Evolutionary conservation across 2,329 filamentous ascomycete species (phyloP).

Genomic region (Penicillium sumatraense): DNA sequence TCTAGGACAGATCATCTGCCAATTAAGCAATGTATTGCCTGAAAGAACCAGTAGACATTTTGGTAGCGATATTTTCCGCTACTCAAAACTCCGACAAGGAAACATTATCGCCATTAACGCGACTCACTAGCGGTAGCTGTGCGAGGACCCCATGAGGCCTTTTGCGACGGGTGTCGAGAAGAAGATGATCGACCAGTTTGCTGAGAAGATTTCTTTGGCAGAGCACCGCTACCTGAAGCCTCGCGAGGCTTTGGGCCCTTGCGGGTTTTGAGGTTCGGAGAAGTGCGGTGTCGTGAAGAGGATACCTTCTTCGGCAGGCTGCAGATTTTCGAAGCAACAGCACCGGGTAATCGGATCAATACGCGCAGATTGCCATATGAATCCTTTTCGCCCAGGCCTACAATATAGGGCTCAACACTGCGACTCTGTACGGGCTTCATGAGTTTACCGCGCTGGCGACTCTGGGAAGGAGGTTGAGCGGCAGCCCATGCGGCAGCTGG

Average conservation of each 20-base stretch:
- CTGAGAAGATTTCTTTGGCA: conserved; percentile 34
- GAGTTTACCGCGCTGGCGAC: conserved; percentile 48
- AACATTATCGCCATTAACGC: conserved; percentile 16
- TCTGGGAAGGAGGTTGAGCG: conserved; percentile 45
- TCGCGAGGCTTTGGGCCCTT: conserved; percentile 40
- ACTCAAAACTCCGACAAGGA: not conserved
- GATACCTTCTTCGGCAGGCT: conserved; percentile 39
- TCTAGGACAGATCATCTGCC: too few species aligned
- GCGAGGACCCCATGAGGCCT: conserved; percentile 34
- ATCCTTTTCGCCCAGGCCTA: conserved; percentile 45
- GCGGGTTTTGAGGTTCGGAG: conserved; percentile 34
- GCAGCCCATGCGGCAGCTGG: conserved; percentile 68
- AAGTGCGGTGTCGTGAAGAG: conserved; percentile 32
- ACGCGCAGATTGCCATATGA: conserved; percentile 42
- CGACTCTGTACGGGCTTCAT: conserved; percentile 60
- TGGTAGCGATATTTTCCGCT: not conserved
- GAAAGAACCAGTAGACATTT: too few species aligned
- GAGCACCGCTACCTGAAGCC: conserved; percentile 17
- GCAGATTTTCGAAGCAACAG: conserved; percentile 47
- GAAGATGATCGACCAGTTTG: conserved; percentile 29
- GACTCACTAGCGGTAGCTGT: conserved; percentile 25
- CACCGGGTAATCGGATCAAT: conserved; percentile 55
- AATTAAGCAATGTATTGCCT: too few species aligned
- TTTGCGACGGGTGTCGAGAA: conserved; percentile 32
- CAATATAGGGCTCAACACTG: conserved; percentile 50